Base-by-base conservation (phyloP, 129 eudicot genomes). In the Helichrysum umbraculigerum region DNA sequence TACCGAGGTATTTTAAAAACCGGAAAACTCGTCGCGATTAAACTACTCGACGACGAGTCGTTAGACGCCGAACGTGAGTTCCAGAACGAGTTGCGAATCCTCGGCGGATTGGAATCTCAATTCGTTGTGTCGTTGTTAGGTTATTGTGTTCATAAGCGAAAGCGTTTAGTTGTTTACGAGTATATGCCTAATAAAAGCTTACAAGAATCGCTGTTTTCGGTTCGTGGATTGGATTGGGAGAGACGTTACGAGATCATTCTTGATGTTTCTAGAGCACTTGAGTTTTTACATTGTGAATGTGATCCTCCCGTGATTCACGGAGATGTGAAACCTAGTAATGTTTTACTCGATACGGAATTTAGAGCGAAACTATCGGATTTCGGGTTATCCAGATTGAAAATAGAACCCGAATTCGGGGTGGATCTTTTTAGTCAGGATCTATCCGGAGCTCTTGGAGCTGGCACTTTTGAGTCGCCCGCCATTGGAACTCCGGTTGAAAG, bases 291-390 rank as follows among this genome's bases (percentile, higher is more conserved):
- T 68, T 79, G 82, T 70, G 96, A 87, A 39, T 95, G 97, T 78
- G 99, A 91, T 44, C 99, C 99, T 9, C 92, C 99, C 15, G 99
- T 95, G 71, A 91, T 95, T 77, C 99, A 95, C 78, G 96, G 99
- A 16, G 99, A 95, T 76, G 87, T 95, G 25, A 95, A 95, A 85
- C 99, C 99, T 16, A 91, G 99, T 69, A 95, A 95, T 76, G 99
- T 95, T 67, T 78, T 95, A 77, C 91, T 95, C 28, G 99, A 95
- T 84, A 80, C 90, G 4, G 97, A 95, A 64, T 83, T 80, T 32
- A 88, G 88, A 25, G 99, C 97, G 0, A 95, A 95, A 73, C 80
- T 95, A 64, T 91, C 99, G 9, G 99, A 95, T 85, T 95, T 95
- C 51, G 99, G 99, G 22, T 79, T 95, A 80, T 87, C 99, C 8